phyloP scores from a whole-genome alignment of 2,329 filamentous ascomycete species.

The Bipolaris cookei region DNA sequence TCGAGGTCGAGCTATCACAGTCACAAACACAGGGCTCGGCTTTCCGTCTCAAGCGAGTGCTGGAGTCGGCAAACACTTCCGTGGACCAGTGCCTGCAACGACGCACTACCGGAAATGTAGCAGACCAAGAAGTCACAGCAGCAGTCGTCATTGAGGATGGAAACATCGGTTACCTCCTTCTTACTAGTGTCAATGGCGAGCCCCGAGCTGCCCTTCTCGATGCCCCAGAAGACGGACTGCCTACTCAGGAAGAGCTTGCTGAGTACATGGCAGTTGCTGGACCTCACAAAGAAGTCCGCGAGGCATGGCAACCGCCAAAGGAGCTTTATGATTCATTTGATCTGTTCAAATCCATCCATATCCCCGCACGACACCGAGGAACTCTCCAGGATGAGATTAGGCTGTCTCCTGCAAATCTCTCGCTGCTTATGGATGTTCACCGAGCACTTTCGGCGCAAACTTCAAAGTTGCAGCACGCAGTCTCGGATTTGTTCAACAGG shows the following conservation, averaged over 20 bases:
- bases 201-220: conserved; percentile 61
- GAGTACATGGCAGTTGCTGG: conserved; percentile 28
- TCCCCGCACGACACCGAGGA: conserved; percentile 66
- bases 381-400: conserved; percentile 71
- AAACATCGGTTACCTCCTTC: conserved; percentile 64
- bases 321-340: conserved; percentile 64
- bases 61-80: conserved; percentile 58
- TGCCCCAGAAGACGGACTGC: conserved; percentile 49
- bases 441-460: conserved; percentile 74
- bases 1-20: conserved; percentile 63
- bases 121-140: conserved; percentile 50
- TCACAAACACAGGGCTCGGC: conserved; percentile 59
- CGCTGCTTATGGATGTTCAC: conserved; percentile 75
- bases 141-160: conserved; percentile 63
- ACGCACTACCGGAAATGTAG: conserved; percentile 24
- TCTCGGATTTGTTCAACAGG: conserved; percentile 74
- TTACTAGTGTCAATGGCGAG: conserved; percentile 57
- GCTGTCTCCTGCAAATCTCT: conserved; percentile 72
- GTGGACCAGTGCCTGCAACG: conserved; percentile 57
- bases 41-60: conserved; percentile 63
- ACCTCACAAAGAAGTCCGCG: conserved; percentile 62
- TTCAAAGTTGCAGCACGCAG: conserved; percentile 69
- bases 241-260: conserved; percentile 37
- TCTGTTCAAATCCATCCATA: conserved; percentile 63
- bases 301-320: conserved; percentile 68